Base-by-base conservation (phyloP, 176 grass and related monocot species). In the Luzula sylvatica region DNA sequence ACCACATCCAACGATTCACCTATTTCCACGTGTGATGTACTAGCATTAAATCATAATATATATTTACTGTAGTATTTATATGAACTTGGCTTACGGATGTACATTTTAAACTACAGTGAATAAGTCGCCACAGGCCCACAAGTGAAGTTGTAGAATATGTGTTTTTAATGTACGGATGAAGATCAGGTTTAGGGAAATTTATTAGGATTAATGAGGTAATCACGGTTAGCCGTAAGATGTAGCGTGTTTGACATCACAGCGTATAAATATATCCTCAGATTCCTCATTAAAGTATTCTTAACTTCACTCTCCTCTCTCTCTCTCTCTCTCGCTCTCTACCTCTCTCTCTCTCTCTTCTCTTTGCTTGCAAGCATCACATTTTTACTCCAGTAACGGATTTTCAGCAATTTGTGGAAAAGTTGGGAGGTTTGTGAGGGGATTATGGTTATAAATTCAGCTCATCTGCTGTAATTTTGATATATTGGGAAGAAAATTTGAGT, bases 211-310 rank as follows among this genome's bases (percentile, higher is more conserved):
- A 20, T 63, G 3, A 46, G 23, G 15, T 48, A 63, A 48, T 63
- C 42, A 63, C 59, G 15, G 59, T 46, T 63, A 63, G 59, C 59
- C 42, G 59, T 63, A 63, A 63, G 12, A 1, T 23, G 12, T 17
- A 46, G 41, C 42, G 59, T 63, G 42, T 63, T 63, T 63, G 59
- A 63, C 42, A 20, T 49, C 23, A 49, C 59, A 29, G 59, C 17
- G 15, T 63, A 63, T 63, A 63, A 13, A 63, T 63, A 63, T 23
- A 50, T 47, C 49, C 60, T 56, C 51, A 75, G 59, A 75, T 54
- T 76, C 60, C 46, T 38, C 72, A 41, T 38, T 50, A 71, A 76
- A 58, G 53, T 39, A 27, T 49, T 29, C 35, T 54, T 72, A 65
- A 66, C 41, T 30, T 43, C 15, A 28, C 15, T 44, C 11, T 5